Evolutionary conservation across 495 filamentous ascomycete species (phyloP).

Genomic region (Extremus antarcticus): DNA sequence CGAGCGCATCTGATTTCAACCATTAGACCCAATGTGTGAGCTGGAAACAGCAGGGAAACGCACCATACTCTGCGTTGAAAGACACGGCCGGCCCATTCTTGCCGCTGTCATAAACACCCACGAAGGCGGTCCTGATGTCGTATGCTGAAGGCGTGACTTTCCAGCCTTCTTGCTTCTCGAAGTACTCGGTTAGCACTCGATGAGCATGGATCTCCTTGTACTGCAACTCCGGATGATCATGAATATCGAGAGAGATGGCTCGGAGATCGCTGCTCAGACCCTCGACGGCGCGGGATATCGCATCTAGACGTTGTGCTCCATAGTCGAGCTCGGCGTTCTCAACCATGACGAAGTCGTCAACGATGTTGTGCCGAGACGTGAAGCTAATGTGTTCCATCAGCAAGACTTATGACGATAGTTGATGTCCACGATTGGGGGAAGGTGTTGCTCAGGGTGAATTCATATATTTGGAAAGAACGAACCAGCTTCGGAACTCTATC

Average conservation of each 20-base stretch:
- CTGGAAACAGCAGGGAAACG: neutral
- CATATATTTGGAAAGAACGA: too few relatives aligned
- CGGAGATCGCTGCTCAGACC: conserved; percentile 6
- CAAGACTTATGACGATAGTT: neutral
- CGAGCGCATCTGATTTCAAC: conserved; percentile 7
- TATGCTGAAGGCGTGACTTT: conserved; percentile 24
- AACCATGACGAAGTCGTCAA: neutral
- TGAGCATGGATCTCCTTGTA: conserved; percentile 27
- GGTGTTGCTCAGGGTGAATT: too few relatives aligned
- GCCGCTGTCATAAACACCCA: conserved; percentile 23
- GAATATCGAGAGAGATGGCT: conserved; percentile 17
- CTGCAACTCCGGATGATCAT: conserved; percentile 25
- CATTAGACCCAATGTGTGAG: neutral
- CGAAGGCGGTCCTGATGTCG: conserved; percentile 25
- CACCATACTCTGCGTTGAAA: conserved; percentile 29
- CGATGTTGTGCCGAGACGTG: neutral
- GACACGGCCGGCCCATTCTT: conserved; percentile 21
- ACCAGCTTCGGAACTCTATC: too few relatives aligned
- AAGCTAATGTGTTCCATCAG: neutral
- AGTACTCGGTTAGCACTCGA: conserved; percentile 20
- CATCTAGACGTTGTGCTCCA: neutral
- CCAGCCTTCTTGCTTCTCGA: conserved; percentile 19
- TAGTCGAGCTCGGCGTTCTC: neutral
- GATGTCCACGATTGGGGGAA: neutral
- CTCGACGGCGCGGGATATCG: conserved; percentile 8